These are phyloP conservation scores for Irineochytrium annulatum DNA, from an alignment of 192 early-diverging fungal species.

Conservation along the genomic window DNA sequence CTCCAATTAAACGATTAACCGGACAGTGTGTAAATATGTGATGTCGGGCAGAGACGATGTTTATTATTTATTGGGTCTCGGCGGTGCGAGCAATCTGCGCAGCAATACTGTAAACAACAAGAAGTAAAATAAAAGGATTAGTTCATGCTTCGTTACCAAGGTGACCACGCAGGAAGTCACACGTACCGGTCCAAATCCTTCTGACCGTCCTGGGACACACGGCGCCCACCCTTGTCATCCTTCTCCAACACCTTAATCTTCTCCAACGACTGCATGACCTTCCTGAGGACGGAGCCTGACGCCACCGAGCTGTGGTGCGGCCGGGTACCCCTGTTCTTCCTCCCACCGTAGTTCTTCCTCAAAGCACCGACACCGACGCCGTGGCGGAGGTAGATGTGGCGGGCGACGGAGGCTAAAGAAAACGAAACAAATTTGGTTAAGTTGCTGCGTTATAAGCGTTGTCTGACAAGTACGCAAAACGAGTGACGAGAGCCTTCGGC, in stretches of 20 bases:
- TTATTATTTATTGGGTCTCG: background rate
- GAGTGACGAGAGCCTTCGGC: no score
- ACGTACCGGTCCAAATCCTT: slow-evolving; percentile 89
- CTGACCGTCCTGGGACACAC: slow-evolving; percentile 92
- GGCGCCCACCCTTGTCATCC: slow-evolving; percentile 89
- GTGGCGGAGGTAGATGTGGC: slow-evolving; percentile 96
- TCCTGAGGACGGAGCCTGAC: slow-evolving; percentile 91
- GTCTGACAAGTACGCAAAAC: no score
- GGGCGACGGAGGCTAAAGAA: slow-evolving; percentile 78
- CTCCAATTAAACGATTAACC: slow-evolving; percentile 27
- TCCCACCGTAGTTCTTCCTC: slow-evolving; percentile 89
- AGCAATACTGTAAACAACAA: background rate
- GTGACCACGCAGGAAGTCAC: no score
- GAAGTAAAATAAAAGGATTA: background rate
- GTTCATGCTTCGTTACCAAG: background rate
- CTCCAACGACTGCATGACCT: slow-evolving; percentile 97
- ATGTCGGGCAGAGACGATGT: background rate
- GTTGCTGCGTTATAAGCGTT: no score
- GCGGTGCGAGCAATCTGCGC: background rate
- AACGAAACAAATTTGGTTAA: no score
- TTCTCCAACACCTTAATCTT: slow-evolving; percentile 96
- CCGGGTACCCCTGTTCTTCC: slow-evolving; percentile 86
- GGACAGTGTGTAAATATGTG: no score
- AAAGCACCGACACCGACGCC: slow-evolving; percentile 92
- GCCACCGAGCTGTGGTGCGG: slow-evolving; percentile 85